Evolutionary conservation across 768 basidiomycete species (phyloP), one percentile per base, ranked within the genome.

Genomic region (Rhodotorula toruloides): DNA sequence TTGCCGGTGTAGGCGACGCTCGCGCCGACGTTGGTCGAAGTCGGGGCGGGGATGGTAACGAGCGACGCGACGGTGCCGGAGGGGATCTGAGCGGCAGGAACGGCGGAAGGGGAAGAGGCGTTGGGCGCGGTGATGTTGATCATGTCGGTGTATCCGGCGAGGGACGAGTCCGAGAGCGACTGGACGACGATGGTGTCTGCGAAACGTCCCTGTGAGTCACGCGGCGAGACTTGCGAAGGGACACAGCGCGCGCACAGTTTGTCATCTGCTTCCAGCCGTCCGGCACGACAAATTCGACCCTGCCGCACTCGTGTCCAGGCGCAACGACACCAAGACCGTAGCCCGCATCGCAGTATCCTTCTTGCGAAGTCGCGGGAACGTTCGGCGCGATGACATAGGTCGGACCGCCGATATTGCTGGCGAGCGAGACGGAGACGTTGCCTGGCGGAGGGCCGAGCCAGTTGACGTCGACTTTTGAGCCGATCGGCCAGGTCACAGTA

Each of bases 121-220:
- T 63, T 63, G 25, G 36, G 27, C 3, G 50, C 49, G 3, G 53
- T 47, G 48, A 72, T 64, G 43, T 52, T 63, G 58, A 72, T 65
- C 54, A 46, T 55, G 59, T 72, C 71, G 32, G 71, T 72, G 65
- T 69, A 72, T 37, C 71, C 67, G 40, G 42, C 37, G 34, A 63
- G 40, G 12, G 46, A 29, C 4, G 48, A 11, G 62, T 69, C 54
- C n/a, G 46, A 7, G 22, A 69, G 65, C 17, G 67, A 69, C 21
- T 65, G 63, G 14, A 69, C 71, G 27, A 61, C 55, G 52, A 72
- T 65, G 22, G 71, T 69, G 63, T 72, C 70, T 71, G 50, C 27
- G 48, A 3, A 25, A 4, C 27, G 19, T 10, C 14, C n/a, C 1
- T 21, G 29, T 37, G 31, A 25, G 58, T 29, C 42, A 44, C 22